A percentile compares a stretch with the other conserved stretches of the same genome.
Evolutionary conservation across 768 basidiomycete genomes (phyloP).

Genomic region (Leucosporidium creatinivorum): DNA sequence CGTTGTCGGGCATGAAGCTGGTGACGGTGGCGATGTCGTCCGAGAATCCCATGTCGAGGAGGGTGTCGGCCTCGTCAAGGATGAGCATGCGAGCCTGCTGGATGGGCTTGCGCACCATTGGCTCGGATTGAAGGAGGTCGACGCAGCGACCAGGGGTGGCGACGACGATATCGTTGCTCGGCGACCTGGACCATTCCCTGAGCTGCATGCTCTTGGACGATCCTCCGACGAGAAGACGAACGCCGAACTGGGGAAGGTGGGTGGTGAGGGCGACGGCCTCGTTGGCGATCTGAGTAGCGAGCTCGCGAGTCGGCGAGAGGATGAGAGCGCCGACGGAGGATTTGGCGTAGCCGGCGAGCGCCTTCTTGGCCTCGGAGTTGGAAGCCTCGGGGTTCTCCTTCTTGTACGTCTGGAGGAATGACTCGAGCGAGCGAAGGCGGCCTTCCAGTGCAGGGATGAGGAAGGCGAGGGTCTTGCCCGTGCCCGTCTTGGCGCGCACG

Average conservation of each 20-base stretch:
- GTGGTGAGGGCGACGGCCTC: constrained; percentile 55
- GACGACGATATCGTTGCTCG: constrained; percentile 51
- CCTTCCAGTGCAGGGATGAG: constrained; percentile 67
- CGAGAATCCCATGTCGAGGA: constrained; percentile 46
- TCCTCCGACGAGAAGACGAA: constrained; percentile 44
- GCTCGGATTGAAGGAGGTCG: constrained; percentile 45
- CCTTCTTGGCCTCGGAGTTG: constrained; percentile 49
- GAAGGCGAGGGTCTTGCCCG: constrained; percentile 93
- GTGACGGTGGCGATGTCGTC: constrained; percentile 64
- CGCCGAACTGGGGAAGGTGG: constrained; percentile 31
- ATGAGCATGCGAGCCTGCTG: constrained; percentile 62
- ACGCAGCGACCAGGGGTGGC: constrained; percentile 46
- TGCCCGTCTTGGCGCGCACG: constrained; percentile 94
- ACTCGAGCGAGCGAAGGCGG: constrained; percentile 40
- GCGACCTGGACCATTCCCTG: constrained; percentile 55
- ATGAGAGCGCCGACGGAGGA: constrained; percentile 47
- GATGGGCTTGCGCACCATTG: constrained; percentile 52
- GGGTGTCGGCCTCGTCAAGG: constrained; percentile 54
- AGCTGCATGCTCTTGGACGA: constrained; percentile 62
- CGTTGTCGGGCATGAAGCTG: constrained; percentile 23
- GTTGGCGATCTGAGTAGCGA: constrained; percentile 43
- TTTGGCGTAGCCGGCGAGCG: constrained; percentile 62
- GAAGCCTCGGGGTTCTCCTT: constrained; percentile 34
- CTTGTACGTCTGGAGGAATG: constrained; percentile 27
- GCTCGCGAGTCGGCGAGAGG: constrained; percentile 45